Evolutionary conservation across 208 protist genomes (phyloP).

Genomic region (Acanthamoeba rhysodes): DNA sequence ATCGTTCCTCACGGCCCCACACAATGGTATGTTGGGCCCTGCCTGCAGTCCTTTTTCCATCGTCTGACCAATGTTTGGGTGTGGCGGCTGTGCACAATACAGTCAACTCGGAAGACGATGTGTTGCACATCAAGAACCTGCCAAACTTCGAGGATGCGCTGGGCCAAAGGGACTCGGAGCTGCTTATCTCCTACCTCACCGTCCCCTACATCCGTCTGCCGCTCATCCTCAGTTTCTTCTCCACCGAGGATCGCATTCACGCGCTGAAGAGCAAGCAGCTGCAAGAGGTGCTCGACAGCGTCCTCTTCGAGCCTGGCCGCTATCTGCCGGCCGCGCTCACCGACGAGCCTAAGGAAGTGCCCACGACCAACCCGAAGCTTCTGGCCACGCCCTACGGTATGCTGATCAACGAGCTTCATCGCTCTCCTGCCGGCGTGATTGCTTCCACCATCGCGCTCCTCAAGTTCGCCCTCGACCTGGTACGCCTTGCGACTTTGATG

Average conservation of each 20-base stretch:
- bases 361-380: slow-evolving; percentile 89
- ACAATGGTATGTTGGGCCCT: background rate
- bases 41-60: background rate
- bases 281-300: slow-evolving; percentile 92
- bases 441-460: slow-evolving; percentile 71
- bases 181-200: slow-evolving; percentile 93
- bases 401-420: slow-evolving; percentile 93
- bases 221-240: slow-evolving; percentile 93
- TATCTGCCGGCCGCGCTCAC: slow-evolving; percentile 84
- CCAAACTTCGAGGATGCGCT: slow-evolving; percentile 92
- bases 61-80: background rate
- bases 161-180: slow-evolving; percentile 91
- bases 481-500: background rate
- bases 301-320: slow-evolving; percentile 94
- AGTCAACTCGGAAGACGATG: slow-evolving; percentile 93
- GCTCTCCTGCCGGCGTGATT: slow-evolving; percentile 87
- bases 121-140: slow-evolving; percentile 91
- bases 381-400: slow-evolving; percentile 92
- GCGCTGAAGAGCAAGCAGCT: slow-evolving; percentile 82
- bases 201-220: slow-evolving; percentile 93
- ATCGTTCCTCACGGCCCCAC: slow-evolving; percentile 53
- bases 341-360: slow-evolving; percentile 84
- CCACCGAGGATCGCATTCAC: slow-evolving; percentile 92
- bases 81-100: background rate
- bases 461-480: slow-evolving; percentile 79